These are phyloP conservation scores for Nematodospora valgi DNA, from an alignment of 805 yeast species.

Conservation along the genomic window DNA sequence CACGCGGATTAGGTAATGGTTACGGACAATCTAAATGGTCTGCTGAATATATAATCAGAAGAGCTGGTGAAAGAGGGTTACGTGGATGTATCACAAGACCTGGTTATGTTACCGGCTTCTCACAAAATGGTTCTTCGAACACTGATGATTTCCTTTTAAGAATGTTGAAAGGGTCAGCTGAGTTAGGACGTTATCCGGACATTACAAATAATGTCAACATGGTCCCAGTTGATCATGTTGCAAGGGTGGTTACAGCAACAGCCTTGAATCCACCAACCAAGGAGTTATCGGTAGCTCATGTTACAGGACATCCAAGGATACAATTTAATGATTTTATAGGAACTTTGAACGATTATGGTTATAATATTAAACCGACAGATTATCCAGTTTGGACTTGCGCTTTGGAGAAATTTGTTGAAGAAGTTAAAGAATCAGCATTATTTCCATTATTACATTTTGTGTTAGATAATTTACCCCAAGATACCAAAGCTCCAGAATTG, in stretches of 20 bases:
- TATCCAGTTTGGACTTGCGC: constrained; percentile 77
- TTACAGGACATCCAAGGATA: constrained; percentile 96
- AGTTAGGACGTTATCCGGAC: constrained; percentile 81
- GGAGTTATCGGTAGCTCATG: constrained; percentile 76
- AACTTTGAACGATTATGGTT: constrained; percentile 68
- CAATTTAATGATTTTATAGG: constrained; percentile 72
- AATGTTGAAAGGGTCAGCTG: constrained; percentile 91
- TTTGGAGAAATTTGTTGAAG: constrained; percentile 75
- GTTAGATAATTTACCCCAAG: constrained; percentile 84
- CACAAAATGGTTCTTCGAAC: constrained; percentile 81
- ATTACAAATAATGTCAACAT: constrained; percentile 86
- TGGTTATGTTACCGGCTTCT: constrained; percentile 90
- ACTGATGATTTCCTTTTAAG: constrained; percentile 95
- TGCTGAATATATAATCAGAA: constrained; percentile 83
- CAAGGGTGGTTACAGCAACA: constrained; percentile 81
- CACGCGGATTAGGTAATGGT: constrained; percentile 80
- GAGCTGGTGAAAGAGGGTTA: constrained; percentile 85
- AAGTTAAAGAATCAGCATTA: constrained; percentile 75
- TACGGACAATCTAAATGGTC: constrained; percentile 99
- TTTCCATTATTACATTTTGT: constrained; percentile 94
- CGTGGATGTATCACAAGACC: constrained; percentile 91
- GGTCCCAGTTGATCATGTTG: constrained; percentile 99
- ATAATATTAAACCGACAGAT: constrained; percentile 54
- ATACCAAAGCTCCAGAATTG: constrained; percentile 92
- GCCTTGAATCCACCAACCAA: constrained; percentile 69